Evolutionary conservation across 257 asterid genomes (phyloP).

Genomic region (Handroanthus guayacan): DNA sequence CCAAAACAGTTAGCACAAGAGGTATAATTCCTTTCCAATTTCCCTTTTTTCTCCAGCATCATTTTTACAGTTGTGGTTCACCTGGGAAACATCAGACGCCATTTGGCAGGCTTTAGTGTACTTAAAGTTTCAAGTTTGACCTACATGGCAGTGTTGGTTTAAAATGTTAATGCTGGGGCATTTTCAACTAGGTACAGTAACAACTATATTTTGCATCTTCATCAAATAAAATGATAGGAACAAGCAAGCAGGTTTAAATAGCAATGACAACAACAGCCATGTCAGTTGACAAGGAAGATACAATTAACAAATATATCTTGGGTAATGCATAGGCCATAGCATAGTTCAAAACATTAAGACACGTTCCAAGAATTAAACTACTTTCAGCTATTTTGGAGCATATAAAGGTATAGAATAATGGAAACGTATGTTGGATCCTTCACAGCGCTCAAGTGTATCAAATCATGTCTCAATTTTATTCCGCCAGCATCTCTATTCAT

Average conservation of each 20-base stretch:
- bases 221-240: not conserved
- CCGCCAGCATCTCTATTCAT: conserved; percentile 5
- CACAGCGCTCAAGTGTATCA: conserved; percentile 7
- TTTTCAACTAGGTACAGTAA: conserved; percentile 21
- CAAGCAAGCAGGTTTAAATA: not conserved
- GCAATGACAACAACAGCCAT: not conserved
- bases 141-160: not conserved
- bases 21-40: not conserved
- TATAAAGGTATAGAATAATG: not conserved
- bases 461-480: conserved; percentile 2
- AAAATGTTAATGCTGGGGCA: not conserved
- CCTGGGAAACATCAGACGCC: not conserved
- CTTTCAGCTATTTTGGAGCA: not conserved
- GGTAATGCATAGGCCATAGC: not conserved
- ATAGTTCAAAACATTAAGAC: not conserved
- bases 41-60: not conserved
- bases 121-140: not conserved
- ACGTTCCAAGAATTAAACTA: not conserved
- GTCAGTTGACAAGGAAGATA: conserved; percentile 11
- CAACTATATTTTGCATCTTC: conserved; percentile 1
- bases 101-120: conserved; percentile 7
- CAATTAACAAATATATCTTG: not conserved
- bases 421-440: not conserved
- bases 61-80: too few relatives aligned
- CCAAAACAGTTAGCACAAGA: too few relatives aligned